Evolutionary conservation across 805 yeast genomes (phyloP).

Genomic region (Candida adriatica): DNA sequence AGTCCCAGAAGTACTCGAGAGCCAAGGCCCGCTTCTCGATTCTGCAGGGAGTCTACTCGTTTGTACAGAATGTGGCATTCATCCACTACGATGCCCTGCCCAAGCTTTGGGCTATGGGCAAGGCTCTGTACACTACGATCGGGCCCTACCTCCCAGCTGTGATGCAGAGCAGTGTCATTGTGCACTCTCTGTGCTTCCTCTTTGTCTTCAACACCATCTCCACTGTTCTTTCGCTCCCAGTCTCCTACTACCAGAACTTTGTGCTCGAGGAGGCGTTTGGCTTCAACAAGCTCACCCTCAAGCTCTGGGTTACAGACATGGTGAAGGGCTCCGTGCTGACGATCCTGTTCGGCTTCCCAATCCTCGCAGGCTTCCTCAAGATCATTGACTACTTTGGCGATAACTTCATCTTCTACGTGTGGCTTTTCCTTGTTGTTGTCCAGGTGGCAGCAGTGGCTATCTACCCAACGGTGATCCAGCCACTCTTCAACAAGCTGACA

Average conservation of each 20-base stretch:
- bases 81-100: constrained; percentile 62
- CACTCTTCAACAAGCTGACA: constrained; percentile 84
- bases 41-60: constrained; percentile 41
- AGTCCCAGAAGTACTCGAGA: constrained; percentile 71
- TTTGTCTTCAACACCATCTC: constrained; percentile 43
- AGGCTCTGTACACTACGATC: constrained; percentile 26
- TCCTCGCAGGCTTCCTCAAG: constrained; percentile 68
- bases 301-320: constrained; percentile 67
- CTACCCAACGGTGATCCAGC: constrained; percentile 82
- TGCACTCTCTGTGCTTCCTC: constrained; percentile 66
- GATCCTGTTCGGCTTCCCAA: constrained; percentile 60
- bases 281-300: constrained; percentile 76
- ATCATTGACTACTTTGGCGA: constrained; percentile 78
- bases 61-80: constrained; percentile 50
- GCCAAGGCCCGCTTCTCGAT: constrained; percentile 72
- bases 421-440: constrained; percentile 61
- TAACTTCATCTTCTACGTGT: constrained; percentile 72
- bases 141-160: constrained; percentile 24
- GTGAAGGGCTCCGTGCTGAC: constrained; percentile 53
- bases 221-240: constrained; percentile 55
- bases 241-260: constrained; percentile 70
- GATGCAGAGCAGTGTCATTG: constrained; percentile 48
- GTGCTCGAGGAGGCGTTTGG: constrained; percentile 91
- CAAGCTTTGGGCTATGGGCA: constrained; percentile 47
- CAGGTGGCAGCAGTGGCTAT: constrained; percentile 72